Evolutionary conservation across 1,139 yeast species (phyloP).

Genomic region (Candida gigantensis): DNA sequence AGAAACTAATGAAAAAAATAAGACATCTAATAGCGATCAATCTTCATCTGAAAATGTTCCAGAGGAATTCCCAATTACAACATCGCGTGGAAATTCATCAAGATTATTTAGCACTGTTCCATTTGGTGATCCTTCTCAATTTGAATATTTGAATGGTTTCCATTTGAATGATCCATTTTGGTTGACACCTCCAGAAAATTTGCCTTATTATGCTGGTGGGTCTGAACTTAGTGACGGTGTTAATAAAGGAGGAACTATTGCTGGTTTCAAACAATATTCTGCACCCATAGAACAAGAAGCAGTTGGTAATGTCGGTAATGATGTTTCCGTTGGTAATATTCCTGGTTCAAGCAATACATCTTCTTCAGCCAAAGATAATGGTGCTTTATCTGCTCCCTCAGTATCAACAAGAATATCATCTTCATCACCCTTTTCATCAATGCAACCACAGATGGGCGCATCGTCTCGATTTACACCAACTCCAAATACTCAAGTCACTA

Average conservation of each 20-base stretch:
- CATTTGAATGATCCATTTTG: slow-evolving; percentile 46
- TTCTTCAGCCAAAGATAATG: too few species aligned
- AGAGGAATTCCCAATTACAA: slow-evolving; percentile 13
- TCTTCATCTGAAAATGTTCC: slow-evolving; percentile 4
- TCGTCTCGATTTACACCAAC: too few species aligned
- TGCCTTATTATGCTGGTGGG: slow-evolving; percentile 36
- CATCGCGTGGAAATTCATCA: slow-evolving; percentile 13
- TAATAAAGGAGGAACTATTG: slow-evolving; percentile 4
- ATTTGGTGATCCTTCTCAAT: slow-evolving; percentile 15
- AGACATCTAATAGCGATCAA: not conserved
- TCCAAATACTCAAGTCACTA: too few species aligned
- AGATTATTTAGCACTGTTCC: slow-evolving; percentile 13
- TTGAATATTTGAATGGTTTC: slow-evolving; percentile 20
- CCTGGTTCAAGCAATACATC: too few species aligned
- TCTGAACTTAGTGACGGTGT: too few species aligned
- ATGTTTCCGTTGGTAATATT: too few species aligned
- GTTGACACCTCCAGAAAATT: slow-evolving; percentile 43
- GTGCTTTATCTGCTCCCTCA: too few species aligned
- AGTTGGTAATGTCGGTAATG: too few species aligned
- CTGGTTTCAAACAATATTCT: slow-evolving; percentile 8
- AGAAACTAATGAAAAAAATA: not conserved
- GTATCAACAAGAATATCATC: too few species aligned
- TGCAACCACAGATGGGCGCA: too few species aligned
- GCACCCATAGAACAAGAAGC: too few species aligned
- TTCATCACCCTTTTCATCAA: too few species aligned